Conservation (phyloP, 2,329 filamentous ascomycete genomes). For the Coniella lustricola region DNA sequence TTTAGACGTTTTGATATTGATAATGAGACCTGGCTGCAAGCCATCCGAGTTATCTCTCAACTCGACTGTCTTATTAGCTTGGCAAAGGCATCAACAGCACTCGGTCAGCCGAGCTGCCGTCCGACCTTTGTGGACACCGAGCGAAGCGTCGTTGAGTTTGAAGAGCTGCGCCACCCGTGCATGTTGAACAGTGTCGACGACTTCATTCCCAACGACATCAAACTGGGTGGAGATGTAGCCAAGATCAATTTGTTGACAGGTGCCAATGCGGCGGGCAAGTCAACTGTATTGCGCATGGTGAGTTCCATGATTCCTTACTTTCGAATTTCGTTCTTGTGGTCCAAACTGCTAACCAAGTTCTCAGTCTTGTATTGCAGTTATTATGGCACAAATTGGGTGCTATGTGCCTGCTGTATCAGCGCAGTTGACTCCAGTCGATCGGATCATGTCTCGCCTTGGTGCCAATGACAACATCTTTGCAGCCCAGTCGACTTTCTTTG, state of each 20-base stretch:
- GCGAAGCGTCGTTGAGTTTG: slow-evolving; percentile 82
- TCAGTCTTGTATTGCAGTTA: slow-evolving; percentile 87
- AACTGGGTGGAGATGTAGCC: slow-evolving; percentile 69
- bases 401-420: slow-evolving; percentile 81
- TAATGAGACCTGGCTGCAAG: slow-evolving; percentile 77
- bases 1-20: slow-evolving; percentile 83
- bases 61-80: slow-evolving; percentile 93
- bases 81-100: slow-evolving; percentile 74
- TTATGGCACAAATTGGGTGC: slow-evolving; percentile 95
- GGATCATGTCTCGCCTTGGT: slow-evolving; percentile 96
- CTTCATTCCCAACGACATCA: slow-evolving; percentile 94
- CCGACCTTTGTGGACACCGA: slow-evolving; percentile 82
- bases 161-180: slow-evolving; percentile 89
- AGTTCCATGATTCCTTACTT: slow-evolving; percentile 25
- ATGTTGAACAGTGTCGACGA: slow-evolving; percentile 84
- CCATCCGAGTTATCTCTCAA: slow-evolving; percentile 85
- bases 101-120: slow-evolving; percentile 83
- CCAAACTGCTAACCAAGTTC: slow-evolving; percentile 20
- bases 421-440: slow-evolving; percentile 80
- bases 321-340: neutral
- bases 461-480: slow-evolving; percentile 99
- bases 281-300: slow-evolving; percentile 90
- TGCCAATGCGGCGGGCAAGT: slow-evolving; percentile 96
- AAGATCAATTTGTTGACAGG: slow-evolving; percentile 91
- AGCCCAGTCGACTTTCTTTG: slow-evolving; percentile 95